Conservation (phyloP, 208 protist genomes). For the Porcisia deanei region DNA sequence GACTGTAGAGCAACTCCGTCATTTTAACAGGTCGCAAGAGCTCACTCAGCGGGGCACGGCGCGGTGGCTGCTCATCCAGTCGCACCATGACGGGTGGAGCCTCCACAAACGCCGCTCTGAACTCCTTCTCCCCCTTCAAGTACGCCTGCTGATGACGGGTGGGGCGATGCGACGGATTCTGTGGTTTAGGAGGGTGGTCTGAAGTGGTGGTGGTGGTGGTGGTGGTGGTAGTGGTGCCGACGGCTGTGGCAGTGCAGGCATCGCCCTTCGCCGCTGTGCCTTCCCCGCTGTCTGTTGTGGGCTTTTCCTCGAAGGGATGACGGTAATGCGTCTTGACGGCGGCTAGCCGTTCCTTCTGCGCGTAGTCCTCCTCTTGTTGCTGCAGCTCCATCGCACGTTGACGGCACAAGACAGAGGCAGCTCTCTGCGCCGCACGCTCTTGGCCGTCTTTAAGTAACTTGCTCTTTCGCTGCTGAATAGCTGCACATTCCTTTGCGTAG, state of each 20-base stretch:
- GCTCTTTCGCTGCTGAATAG: neutral
- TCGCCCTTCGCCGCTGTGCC: neutral
- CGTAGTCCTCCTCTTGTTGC: constrained; percentile 4
- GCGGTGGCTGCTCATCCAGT: neutral
- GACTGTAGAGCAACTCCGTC: constrained; percentile 31
- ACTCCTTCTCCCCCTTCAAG: constrained; percentile 29
- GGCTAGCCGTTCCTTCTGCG: constrained; percentile 20
- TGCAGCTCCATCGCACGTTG: constrained; percentile 17
- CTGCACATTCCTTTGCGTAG: constrained; percentile 5
- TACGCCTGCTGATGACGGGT: constrained; percentile 32
- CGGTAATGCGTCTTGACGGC: constrained; percentile 16
- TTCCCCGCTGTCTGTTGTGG: neutral
- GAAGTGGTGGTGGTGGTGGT: neutral
- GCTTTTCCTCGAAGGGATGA: constrained; percentile 3
- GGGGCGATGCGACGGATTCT: neutral
- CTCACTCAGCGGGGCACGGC: constrained; percentile 5
- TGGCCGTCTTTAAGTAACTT: constrained; percentile 7
- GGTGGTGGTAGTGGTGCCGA: neutral
- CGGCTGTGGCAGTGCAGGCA: neutral
- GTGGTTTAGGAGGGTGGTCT: neutral
- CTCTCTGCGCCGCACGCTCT: constrained; percentile 36
- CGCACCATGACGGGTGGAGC: constrained; percentile 32
- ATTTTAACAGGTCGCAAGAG: constrained; percentile 32
- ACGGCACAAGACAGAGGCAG: constrained; percentile 18
- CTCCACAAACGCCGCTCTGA: constrained; percentile 34